Percentiles rank a stretch among this genome's conserved stretches.
Conservation (phyloP, 164 flowering plant species). For the Nymphaea colorata region DNA sequence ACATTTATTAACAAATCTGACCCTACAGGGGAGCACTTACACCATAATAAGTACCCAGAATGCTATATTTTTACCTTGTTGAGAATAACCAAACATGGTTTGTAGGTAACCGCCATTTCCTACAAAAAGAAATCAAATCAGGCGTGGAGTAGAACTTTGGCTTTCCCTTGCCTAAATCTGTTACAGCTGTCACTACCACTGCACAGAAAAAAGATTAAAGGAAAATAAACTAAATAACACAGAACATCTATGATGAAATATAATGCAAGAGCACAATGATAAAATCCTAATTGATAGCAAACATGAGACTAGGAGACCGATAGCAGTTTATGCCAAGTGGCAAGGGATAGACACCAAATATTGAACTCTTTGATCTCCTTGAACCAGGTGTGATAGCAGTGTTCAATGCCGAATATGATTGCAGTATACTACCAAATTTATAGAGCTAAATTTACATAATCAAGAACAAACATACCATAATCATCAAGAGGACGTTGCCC, state of each 20-base stretch:
- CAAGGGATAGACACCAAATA: too few species aligned
- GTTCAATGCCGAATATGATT: too few species aligned
- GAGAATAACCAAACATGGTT: constrained; percentile 97
- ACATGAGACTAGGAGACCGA: too few species aligned
- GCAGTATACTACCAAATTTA: background rate
- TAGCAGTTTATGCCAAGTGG: too few species aligned
- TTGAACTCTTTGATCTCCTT: too few species aligned
- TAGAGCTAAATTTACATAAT: background rate
- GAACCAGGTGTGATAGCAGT: too few species aligned
- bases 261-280: too few species aligned
- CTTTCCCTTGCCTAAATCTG: constrained; percentile 80
- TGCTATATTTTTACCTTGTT: constrained; percentile 44
- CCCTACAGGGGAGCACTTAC: too few species aligned
- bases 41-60: background rate
- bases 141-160: constrained; percentile 94
- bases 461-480: constrained; percentile 43
- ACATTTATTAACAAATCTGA: too few species aligned
- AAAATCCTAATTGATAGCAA: too few species aligned
- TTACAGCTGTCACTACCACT: constrained; percentile 96
- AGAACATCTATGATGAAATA: too few species aligned
- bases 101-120: constrained; percentile 90
- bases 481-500: constrained; percentile 94
- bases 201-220: constrained; percentile 12
- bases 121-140: constrained; percentile 80
- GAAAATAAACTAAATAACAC: too few species aligned